A percentile compares a stretch with the other conserved stretches of the same genome.
These are phyloP conservation scores for Fusarium sp. DNA, from an alignment of 2,329 filamentous ascomycete species.

Conservation along the genomic window DNA sequence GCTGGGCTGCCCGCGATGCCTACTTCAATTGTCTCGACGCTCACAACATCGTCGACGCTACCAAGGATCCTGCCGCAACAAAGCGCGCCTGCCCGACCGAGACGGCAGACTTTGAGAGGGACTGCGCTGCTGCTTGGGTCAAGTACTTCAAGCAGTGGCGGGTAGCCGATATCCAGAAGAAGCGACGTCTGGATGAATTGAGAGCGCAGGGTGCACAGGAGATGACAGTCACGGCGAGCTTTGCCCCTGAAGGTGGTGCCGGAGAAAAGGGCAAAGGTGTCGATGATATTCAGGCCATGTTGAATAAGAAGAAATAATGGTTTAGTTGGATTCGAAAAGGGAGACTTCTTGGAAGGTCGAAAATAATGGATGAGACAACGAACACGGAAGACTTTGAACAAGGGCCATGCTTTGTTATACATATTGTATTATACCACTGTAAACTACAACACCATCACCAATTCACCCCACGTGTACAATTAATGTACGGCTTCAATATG, in stretches of 20 bases:
- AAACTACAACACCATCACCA: slow-evolving; percentile 36
- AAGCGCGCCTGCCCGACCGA: slow-evolving; percentile 55
- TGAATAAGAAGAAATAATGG: slow-evolving; percentile 50
- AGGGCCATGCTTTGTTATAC: slow-evolving; percentile 18
- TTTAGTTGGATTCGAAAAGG: not conserved
- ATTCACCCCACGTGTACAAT: slow-evolving; percentile 19
- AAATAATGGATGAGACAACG: slow-evolving; percentile 5
- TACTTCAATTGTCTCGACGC: slow-evolving; percentile 91
- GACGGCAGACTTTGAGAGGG: slow-evolving; percentile 75
- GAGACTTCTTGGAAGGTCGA: not conserved
- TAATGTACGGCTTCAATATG: slow-evolving; percentile 18
- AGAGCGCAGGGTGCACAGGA: slow-evolving; percentile 76
- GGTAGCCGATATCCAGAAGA: slow-evolving; percentile 90
- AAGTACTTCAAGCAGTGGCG: slow-evolving; percentile 98
- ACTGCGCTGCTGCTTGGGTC: slow-evolving; percentile 93
- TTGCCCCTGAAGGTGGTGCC: slow-evolving; percentile 50
- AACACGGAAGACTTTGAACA: slow-evolving; percentile 9
- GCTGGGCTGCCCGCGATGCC: slow-evolving; percentile 89
- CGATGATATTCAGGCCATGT: slow-evolving; percentile 54
- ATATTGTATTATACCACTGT: slow-evolving; percentile 40
- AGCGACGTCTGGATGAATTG: slow-evolving; percentile 79
- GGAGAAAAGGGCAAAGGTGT: slow-evolving; percentile 48
- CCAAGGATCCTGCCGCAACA: slow-evolving; percentile 56
- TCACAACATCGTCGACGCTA: slow-evolving; percentile 79
- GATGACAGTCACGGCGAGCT: slow-evolving; percentile 59